Evolutionary conservation across 305 asterid genomes (phyloP).

Genomic region (Salvia sclarea): DNA sequence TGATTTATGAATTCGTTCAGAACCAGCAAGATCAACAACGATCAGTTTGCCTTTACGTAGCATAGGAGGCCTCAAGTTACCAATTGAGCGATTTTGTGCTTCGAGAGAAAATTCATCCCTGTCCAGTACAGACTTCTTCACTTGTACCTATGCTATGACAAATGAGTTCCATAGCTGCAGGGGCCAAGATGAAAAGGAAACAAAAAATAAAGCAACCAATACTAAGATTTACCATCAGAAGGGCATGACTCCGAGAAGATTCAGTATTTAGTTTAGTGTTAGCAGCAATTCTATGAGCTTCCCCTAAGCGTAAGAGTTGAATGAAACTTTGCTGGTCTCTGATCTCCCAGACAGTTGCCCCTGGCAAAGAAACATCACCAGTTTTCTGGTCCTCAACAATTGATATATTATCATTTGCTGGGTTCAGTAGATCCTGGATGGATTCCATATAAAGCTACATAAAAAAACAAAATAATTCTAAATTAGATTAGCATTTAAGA

Average conservation of each 20-base stretch:
- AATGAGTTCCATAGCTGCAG: slow-evolving; percentile 26
- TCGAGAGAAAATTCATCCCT: slow-evolving; percentile 63
- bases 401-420: slow-evolving; percentile 87
- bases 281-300: slow-evolving; percentile 96
- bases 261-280: slow-evolving; percentile 96
- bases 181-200: background rate
- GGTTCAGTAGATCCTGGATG: slow-evolving; percentile 92
- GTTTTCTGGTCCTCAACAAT: slow-evolving; percentile 93
- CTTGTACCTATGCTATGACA: slow-evolving; percentile 70
- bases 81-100: slow-evolving; percentile 53
- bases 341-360: slow-evolving; percentile 85
- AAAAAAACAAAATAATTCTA: slow-evolving; percentile 29
- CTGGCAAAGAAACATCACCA: slow-evolving; percentile 98
- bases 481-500: slow-evolving; percentile 28
- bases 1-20: slow-evolving; percentile 95
- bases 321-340: slow-evolving; percentile 81
- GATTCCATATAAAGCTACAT: slow-evolving; percentile 96
- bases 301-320: slow-evolving; percentile 86
- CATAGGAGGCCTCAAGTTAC: slow-evolving; percentile 74
- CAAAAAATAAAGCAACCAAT: background rate
- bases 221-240: slow-evolving; percentile 73
- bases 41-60: slow-evolving; percentile 88
- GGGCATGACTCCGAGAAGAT: slow-evolving; percentile 99
- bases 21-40: slow-evolving; percentile 99
- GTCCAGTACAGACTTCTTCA: slow-evolving; percentile 70